Evolutionary conservation across 225 moss, liverwort and hornwort species (phyloP).

Genomic region (Straminergon stramineum): DNA sequence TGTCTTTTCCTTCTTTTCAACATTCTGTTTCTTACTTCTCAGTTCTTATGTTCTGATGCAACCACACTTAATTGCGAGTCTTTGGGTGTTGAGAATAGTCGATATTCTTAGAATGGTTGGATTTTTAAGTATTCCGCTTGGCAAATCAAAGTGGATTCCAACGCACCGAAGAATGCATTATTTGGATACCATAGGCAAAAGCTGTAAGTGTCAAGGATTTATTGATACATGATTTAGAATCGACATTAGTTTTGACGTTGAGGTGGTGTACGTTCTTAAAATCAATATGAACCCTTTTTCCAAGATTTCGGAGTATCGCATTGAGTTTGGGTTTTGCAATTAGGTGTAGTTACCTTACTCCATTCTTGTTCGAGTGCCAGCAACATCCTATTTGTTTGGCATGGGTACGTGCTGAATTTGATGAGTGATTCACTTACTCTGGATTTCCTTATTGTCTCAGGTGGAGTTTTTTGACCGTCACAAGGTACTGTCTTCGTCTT

Average conservation of each 20-base stretch:
- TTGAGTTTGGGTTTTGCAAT: not conserved
- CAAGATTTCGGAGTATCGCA: not conserved
- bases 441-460: constrained; percentile 26
- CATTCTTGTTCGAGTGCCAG: not conserved
- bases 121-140: not conserved
- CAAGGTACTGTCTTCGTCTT: constrained; percentile 60
- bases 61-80: not conserved
- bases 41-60: not conserved
- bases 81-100: not conserved
- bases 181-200: not conserved
- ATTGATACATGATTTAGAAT: not conserved
- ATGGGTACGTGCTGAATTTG: not conserved
- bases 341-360: not conserved
- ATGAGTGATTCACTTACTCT: not conserved
- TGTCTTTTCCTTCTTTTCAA: not conserved
- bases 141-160: not conserved
- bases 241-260: not conserved
- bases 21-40: not conserved
- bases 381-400: not conserved
- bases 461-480: constrained; percentile 99
- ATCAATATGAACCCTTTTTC: not conserved
- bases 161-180: not conserved
- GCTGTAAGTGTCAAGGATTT: not conserved
- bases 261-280: not conserved
- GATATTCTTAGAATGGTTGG: not conserved